Evolutionary conservation across 768 basidiomycete species (phyloP).

Genomic region (Leccinellum albellum): DNA sequence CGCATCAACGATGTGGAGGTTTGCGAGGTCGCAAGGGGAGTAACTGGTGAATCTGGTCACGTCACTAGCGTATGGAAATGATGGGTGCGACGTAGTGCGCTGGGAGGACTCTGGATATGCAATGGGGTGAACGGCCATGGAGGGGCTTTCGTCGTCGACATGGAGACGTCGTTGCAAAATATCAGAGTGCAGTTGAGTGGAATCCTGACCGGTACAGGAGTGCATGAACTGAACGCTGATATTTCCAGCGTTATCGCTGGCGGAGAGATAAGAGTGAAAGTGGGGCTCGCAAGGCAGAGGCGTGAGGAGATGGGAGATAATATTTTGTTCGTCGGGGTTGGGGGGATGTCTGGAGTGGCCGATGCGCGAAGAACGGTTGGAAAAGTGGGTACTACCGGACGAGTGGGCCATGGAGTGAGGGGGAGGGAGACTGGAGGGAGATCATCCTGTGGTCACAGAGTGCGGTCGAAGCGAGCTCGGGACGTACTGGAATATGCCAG

Average conservation of each 20-base stretch:
- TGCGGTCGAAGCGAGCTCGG: constrained; percentile 4
- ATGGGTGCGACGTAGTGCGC: constrained; percentile 24
- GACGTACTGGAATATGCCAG: constrained; percentile 21
- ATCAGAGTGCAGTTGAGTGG: constrained; percentile 25
- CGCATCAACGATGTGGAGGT: constrained; percentile 8
- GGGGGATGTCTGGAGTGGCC: constrained; percentile 12
- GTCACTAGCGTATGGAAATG: constrained; percentile 14
- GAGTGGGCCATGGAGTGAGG: constrained; percentile 21
- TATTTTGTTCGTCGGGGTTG: constrained; percentile 12
- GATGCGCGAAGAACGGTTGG: constrained; percentile 9
- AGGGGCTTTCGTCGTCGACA: constrained; percentile 3
- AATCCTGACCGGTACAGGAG: constrained; percentile 20
- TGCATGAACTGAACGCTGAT: constrained; percentile 31
- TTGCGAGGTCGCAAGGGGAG: constrained; percentile 10
- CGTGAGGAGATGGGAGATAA: constrained; percentile 16
- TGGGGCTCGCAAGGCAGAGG: constrained; percentile 12
- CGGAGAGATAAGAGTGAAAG: constrained; percentile 14
- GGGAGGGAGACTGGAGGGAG: constrained; percentile 8
- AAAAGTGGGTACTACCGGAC: constrained; percentile 12
- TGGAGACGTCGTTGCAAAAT: constrained; percentile 19
- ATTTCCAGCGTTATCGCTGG: constrained; percentile 19
- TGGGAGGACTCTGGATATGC: constrained; percentile 32
- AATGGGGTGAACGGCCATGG: constrained; percentile 2
- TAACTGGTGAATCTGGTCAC: constrained; percentile 9
- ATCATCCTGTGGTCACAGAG: constrained; percentile 22